Conservation (phyloP, 345 rosid genomes). For the Melaleuca alternifolia region DNA sequence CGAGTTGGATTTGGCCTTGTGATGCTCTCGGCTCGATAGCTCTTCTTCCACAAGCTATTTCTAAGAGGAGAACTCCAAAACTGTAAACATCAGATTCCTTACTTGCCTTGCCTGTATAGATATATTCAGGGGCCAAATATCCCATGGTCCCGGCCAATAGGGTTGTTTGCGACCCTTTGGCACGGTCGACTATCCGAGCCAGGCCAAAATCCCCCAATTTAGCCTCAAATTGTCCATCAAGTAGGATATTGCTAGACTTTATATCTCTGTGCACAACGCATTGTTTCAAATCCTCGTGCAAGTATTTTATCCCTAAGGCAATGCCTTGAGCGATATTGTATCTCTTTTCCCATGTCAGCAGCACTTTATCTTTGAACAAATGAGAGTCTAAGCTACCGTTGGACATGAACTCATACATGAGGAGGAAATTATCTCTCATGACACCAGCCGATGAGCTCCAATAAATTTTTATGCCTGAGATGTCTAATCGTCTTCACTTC, state of each 20-base stretch:
- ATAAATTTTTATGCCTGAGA: neutral
- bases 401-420: conserved; percentile 2
- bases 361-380: neutral
- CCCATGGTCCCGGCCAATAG: neutral
- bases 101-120: neutral
- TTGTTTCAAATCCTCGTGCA: conserved; percentile 16
- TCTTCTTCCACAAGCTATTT: neutral
- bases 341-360: conserved; percentile 5
- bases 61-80: neutral
- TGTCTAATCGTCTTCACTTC: neutral
- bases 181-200: conserved; percentile 22
- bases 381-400: conserved; percentile 5
- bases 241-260: conserved; percentile 18
- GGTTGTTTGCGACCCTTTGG: conserved; percentile 11
- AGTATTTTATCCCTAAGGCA: neutral
- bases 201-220: conserved; percentile 29
- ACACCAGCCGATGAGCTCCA: neutral
- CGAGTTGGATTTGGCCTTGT: neutral
- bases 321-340: conserved; percentile 1
- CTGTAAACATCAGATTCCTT: neutral
- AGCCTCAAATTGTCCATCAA: conserved; percentile 12
- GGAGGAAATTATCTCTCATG: neutral
- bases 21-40: neutral
- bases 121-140: neutral
- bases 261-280: conserved; percentile 24